These are phyloP conservation scores for Immersiporthe knoxdaviesiana DNA, from an alignment of 2,329 filamentous ascomycete genomes.

Conservation along the genomic window DNA sequence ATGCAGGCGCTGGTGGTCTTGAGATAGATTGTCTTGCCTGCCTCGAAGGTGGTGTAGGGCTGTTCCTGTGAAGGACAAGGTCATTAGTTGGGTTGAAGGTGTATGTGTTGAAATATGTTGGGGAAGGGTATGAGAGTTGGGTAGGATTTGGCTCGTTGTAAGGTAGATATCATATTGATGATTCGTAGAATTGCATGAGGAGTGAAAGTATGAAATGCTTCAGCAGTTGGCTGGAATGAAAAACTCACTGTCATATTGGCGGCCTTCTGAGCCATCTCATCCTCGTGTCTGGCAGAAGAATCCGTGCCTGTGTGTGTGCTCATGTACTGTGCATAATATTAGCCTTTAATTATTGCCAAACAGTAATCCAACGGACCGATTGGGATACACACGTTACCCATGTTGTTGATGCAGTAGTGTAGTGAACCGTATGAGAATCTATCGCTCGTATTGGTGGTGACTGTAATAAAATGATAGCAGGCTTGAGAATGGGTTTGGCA, in stretches of 20 bases:
- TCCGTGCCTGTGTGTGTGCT: not conserved
- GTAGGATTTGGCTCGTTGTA: not conserved
- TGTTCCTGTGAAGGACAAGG: not conserved
- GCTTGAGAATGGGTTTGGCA: not conserved
- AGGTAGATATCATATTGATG: not conserved
- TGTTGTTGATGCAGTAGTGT: not conserved
- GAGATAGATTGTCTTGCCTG: slow-evolving; percentile 4
- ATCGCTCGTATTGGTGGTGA: not conserved
- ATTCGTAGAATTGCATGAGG: not conserved
- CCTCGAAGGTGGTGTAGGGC: not conserved
- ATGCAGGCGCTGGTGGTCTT: not conserved
- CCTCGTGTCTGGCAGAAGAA: not conserved
- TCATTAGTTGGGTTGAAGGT: not conserved
- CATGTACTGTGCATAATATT: not conserved
- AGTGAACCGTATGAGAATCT: not conserved
- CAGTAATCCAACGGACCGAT: too few species aligned
- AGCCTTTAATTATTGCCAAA: not conserved
- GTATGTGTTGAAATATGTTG: not conserved
- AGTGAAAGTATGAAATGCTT: not conserved
- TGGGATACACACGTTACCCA: not conserved
- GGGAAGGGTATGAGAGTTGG: too few species aligned
- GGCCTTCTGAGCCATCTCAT: not conserved
- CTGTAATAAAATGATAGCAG: not conserved
- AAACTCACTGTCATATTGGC: not conserved
- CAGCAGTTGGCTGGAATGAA: not conserved